These are phyloP conservation scores for Podaxis sp. DNA, from an alignment of 768 basidiomycete genomes.

Conservation along the genomic window DNA sequence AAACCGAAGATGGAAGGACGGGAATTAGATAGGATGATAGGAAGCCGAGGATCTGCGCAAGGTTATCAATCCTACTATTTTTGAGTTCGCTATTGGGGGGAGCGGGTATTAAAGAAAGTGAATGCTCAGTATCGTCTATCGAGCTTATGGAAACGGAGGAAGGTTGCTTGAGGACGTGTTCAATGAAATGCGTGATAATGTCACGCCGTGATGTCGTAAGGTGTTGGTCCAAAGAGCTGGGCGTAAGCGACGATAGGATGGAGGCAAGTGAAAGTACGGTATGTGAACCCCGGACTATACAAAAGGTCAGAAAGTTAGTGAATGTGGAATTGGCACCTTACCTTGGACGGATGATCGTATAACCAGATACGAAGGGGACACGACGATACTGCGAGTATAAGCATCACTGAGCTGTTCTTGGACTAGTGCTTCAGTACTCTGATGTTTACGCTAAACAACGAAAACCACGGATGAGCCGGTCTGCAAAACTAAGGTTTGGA, in stretches of 20 bases:
- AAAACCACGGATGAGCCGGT: conserved; percentile 1
- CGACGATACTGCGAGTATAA: conserved; percentile 54
- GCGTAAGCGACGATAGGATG: conserved; percentile 58
- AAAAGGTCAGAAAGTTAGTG: conserved; percentile 1
- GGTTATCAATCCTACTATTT: conserved; percentile 46
- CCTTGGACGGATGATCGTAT: conserved; percentile 53
- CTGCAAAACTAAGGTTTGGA: conserved; percentile 3
- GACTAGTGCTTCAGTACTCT: conserved; percentile 51
- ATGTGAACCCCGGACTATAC: conserved; percentile 55
- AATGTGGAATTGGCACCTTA: conserved; percentile 13
- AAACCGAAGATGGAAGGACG: conserved; percentile 46
- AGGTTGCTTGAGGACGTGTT: conserved; percentile 54
- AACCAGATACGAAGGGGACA: conserved; percentile 47
- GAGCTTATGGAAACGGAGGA: conserved; percentile 37
- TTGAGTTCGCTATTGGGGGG: conserved; percentile 40
- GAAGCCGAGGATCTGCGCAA: conserved; percentile 62
- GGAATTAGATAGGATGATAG: conserved; percentile 57
- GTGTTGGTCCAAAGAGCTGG: conserved; percentile 50
- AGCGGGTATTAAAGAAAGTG: conserved; percentile 45
- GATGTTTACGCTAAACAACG: conserved; percentile 48
- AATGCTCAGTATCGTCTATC: conserved; percentile 38
- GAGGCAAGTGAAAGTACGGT: conserved; percentile 48
- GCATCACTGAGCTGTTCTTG: conserved; percentile 75
- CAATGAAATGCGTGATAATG: conserved; percentile 56
- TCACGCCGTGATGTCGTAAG: conserved; percentile 66